Evolutionary conservation across 768 basidiomycete genomes (phyloP), one percentile per base, ranked within the genome.

Genomic region (Pisolithus microcarpus): DNA sequence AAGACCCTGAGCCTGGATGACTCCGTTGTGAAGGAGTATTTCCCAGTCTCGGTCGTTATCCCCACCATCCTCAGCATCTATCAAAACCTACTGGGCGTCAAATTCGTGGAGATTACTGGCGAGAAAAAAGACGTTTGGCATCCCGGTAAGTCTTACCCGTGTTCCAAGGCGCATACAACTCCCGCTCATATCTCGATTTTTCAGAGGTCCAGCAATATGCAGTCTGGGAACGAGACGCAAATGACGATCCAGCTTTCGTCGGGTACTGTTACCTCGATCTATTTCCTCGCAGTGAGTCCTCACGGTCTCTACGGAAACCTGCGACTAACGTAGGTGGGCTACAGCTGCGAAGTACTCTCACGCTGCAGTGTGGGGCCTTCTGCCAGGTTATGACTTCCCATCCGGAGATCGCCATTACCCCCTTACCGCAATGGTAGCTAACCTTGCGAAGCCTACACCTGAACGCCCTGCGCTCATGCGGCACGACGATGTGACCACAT

Each of bases 181-280:
- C 43, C 43, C 19, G 15, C 43, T 31, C 5, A 48, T 37, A 9
- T 44, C 51, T 15, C 11, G 11, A 53, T 48, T 24, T 40, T 5
- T 6, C 52, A 82, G 90, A 94, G 52, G 90, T 89, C 0, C 87
- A 91, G 58, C 80, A 85, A 55, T 94, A 85, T 60, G 71, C 86
- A 1, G 90, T 92, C 5, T 93, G 91, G 91, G 84, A 87, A 58
- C 81, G 81, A 48, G 81, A 79, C 52, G 83, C 85, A 18, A 83
- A 78, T 46, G 81, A 84, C 55, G 80, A 74, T 56, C 74, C 80
- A 1, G 85, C 75, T 23, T 93, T 93, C 60, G 63, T 92, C 18
- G 91, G 91, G 2, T 85, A 90, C 65, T 87, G 87, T 63, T 90
- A 90, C 59, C 84, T 93, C 26, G 91, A 94, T 60, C 76, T 94